phyloP scores from a whole-genome alignment of 2,329 filamentous ascomycete species.

The Hypoxylon sp. region DNA sequence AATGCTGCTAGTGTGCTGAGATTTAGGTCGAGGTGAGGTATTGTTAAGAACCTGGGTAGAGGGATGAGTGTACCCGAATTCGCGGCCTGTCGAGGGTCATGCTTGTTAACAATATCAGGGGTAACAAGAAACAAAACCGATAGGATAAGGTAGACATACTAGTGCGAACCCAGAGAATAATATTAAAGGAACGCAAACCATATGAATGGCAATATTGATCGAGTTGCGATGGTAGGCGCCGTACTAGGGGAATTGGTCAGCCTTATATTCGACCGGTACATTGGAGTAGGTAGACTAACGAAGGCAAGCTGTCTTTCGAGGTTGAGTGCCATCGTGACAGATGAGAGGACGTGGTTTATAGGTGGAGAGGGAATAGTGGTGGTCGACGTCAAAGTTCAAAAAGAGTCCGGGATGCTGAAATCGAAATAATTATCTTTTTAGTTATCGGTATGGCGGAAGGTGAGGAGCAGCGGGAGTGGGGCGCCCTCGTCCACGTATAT shows the following conservation, averaged over 20 bases:
- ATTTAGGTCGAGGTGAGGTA: slow-evolving; percentile 76
- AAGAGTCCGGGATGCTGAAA: slow-evolving; percentile 1
- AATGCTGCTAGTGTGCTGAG: slow-evolving; percentile 74
- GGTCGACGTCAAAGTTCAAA: slow-evolving; percentile 12
- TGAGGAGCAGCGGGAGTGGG: slow-evolving; percentile 34
- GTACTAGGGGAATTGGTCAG: slow-evolving; percentile 68
- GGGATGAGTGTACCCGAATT: slow-evolving; percentile 74
- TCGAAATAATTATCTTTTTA: slow-evolving; percentile 21
- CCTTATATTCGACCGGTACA: not conserved
- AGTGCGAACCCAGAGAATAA: slow-evolving; percentile 78
- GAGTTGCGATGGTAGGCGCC: slow-evolving; percentile 85
- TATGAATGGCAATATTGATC: slow-evolving; percentile 83
- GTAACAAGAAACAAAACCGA: slow-evolving; percentile 12
- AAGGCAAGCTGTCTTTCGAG: slow-evolving; percentile 86
- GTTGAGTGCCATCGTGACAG: slow-evolving; percentile 73
- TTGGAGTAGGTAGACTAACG: slow-evolving; percentile 65
- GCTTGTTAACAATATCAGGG: slow-evolving; percentile 41
- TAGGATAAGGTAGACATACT: slow-evolving; percentile 63
- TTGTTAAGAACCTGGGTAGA: slow-evolving; percentile 75
- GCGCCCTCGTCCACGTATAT: slow-evolving; percentile 12
- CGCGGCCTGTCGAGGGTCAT: slow-evolving; percentile 62
- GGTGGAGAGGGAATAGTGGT: slow-evolving; percentile 7
- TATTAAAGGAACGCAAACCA: slow-evolving; percentile 82
- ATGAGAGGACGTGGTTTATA: slow-evolving; percentile 29
- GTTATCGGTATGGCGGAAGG: slow-evolving; percentile 27